These are phyloP conservation scores for Penicillium paneum DNA, from an alignment of 2,329 filamentous ascomycete species.

Conservation along the genomic window DNA sequence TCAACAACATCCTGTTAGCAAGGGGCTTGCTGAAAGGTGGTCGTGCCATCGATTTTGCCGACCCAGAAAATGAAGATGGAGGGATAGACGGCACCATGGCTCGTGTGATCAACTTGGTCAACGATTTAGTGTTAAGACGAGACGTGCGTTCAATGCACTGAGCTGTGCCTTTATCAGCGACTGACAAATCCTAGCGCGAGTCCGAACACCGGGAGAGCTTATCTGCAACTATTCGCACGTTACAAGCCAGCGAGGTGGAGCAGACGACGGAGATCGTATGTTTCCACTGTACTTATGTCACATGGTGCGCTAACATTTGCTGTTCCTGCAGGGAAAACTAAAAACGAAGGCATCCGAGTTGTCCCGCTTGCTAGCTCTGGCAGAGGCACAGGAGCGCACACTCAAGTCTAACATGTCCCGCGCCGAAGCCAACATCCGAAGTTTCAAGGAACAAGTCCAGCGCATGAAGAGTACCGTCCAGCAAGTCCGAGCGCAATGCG, in stretches of 20 bases:
- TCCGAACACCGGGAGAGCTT: slow-evolving; percentile 83
- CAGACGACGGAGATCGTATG: slow-evolving; percentile 67
- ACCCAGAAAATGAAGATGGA: slow-evolving; percentile 62
- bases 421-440: slow-evolving; percentile 69
- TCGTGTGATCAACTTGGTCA: slow-evolving; percentile 85
- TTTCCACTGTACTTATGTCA: background rate
- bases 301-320: background rate
- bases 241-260: slow-evolving; percentile 72
- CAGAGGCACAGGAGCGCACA: slow-evolving; percentile 68
- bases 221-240: slow-evolving; percentile 69
- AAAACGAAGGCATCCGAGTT: slow-evolving; percentile 56
- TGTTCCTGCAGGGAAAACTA: slow-evolving; percentile 46
- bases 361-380: slow-evolving; percentile 54
- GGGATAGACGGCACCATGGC: slow-evolving; percentile 68
- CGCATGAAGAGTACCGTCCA: slow-evolving; percentile 75
- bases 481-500: slow-evolving; percentile 81
- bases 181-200: slow-evolving; percentile 62
- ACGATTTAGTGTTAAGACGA: slow-evolving; percentile 84
- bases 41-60: slow-evolving; percentile 70
- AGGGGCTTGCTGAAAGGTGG: slow-evolving; percentile 60
- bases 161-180: background rate
- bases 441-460: slow-evolving; percentile 78
- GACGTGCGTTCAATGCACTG: slow-evolving; percentile 61
- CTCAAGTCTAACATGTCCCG: slow-evolving; percentile 67
- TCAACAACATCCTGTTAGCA: slow-evolving; percentile 64